phyloP scores from a whole-genome alignment of 2,329 filamentous ascomycete genomes.

The Aspergillus transmontanensis region DNA sequence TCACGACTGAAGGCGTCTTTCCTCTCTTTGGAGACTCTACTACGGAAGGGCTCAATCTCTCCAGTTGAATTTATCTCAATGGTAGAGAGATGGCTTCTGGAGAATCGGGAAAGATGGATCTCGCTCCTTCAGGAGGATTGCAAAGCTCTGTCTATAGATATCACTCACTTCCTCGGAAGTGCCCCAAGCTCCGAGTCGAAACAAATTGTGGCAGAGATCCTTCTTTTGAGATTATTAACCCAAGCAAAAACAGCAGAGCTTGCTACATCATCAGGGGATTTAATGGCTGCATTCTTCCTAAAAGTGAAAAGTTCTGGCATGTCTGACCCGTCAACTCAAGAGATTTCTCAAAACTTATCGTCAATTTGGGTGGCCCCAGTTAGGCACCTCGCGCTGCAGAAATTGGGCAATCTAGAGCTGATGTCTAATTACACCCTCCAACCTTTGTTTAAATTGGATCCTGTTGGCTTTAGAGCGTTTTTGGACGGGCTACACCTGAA shows the following conservation, averaged over 20 bases:
- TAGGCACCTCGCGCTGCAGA: constrained; percentile 39
- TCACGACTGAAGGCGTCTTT: constrained; percentile 42
- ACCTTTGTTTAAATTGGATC: constrained; percentile 38
- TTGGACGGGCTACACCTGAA: constrained; percentile 60
- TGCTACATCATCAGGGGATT: constrained; percentile 30
- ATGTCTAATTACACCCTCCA: constrained; percentile 40
- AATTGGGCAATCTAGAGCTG: constrained; percentile 37
- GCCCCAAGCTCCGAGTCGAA: constrained; percentile 10
- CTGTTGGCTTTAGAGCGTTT: constrained; percentile 48
- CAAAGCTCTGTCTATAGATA: constrained; percentile 31
- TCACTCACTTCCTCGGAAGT: constrained; percentile 19
- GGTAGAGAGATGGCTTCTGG: constrained; percentile 37
- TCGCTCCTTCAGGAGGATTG: constrained; percentile 36
- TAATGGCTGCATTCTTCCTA: constrained; percentile 32
- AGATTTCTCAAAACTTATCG: constrained; percentile 18
- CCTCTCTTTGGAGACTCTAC: constrained; percentile 38
- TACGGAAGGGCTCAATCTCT: constrained; percentile 41
- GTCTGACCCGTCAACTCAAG: not conserved
- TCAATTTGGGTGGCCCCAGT: constrained; percentile 41
- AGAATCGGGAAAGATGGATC: constrained; percentile 34
- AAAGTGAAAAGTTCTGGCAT: constrained; percentile 26
- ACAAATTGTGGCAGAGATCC: constrained; percentile 30
- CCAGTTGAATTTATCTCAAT: constrained; percentile 33
- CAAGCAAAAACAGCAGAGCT: constrained; percentile 34
- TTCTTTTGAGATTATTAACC: constrained; percentile 35